Base-by-base conservation (phyloP, 345 rosid species). In the Dipteronia dyeriana region DNA sequence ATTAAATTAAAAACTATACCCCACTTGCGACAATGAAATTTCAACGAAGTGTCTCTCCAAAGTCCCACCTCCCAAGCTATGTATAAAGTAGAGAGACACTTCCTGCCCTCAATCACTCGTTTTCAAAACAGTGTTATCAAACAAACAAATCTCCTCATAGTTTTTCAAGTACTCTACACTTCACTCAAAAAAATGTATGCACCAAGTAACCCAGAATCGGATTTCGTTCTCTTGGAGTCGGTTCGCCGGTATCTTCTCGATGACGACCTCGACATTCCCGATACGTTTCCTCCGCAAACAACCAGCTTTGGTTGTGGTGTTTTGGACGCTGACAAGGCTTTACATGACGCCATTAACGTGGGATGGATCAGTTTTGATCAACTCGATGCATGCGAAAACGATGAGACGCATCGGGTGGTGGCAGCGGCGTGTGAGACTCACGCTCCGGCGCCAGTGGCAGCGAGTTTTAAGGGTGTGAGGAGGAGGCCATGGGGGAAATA, bases 401-500 rank as follows among this genome's bases (percentile, higher is more conserved):
- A 16, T 19, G 57, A 7, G 9, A 9, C 45, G 45, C 45, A 7
- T 41, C 45, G 8, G 45, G 45, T 41, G 45, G 45, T 8, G 10
- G 45, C 1, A 0, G 57, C 1, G 49, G 71, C 31, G 66, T 31
- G 4, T 57, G 62, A 23, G 19, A 39, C 47, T 5, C 29, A 23
- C 9, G 71, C 13, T 51, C 78, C 51, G n/a, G n/a, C n/a, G 19
- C 8, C 62, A 49, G 67, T 39, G 66, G 74, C 70, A 39, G 53
- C 38, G 57, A 73, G 47, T 13, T 82, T 68, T 11, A 76, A 34
- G 17, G 84, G 85, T 1, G 84, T 84, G 56, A 82, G 81, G 76
- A 81, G 87, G 63, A 74, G 94, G 70, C 90, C 92, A 2, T 89
- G 91, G 94, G 92, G 94, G 66, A 89, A 86, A 57, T 89, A 78